Evolutionary conservation across 441 rosid species (phyloP).

Genomic region (Pelargonium myrrhifolium): DNA sequence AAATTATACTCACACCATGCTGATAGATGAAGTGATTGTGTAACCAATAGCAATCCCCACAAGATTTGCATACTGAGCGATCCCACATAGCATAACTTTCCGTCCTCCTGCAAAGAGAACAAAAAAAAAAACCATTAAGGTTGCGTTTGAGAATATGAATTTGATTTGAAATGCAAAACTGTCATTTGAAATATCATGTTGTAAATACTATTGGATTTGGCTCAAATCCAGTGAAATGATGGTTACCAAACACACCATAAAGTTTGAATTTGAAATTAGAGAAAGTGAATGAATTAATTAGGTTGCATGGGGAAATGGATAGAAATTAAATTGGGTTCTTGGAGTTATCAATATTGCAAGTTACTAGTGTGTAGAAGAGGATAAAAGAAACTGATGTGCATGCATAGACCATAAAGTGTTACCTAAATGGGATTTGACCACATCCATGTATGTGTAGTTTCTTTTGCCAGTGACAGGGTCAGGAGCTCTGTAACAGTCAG

Average conservation of each 20-base stretch:
- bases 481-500: constrained; percentile 65
- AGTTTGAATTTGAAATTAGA: background rate
- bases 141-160: no score
- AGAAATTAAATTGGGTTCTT: no score
- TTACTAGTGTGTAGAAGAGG: no score
- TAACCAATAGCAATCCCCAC: constrained; percentile 70
- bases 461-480: constrained; percentile 65
- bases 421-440: constrained; percentile 63
- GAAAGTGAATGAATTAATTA: background rate
- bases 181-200: no score
- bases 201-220: no score
- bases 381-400: background rate
- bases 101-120: constrained; percentile 47
- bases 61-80: constrained; percentile 69
- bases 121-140: background rate
- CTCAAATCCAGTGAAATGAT: no score
- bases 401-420: background rate
- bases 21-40: constrained; percentile 84
- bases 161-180: no score
- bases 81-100: constrained; percentile 66
- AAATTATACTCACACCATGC: constrained; percentile 68
- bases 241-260: no score
- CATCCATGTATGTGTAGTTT: constrained; percentile 82
- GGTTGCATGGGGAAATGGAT: no score
- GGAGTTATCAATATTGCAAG: no score